Base-by-base conservation (phyloP, 805 yeast species). In the Kluyveromyces nonfermentans region DNA sequence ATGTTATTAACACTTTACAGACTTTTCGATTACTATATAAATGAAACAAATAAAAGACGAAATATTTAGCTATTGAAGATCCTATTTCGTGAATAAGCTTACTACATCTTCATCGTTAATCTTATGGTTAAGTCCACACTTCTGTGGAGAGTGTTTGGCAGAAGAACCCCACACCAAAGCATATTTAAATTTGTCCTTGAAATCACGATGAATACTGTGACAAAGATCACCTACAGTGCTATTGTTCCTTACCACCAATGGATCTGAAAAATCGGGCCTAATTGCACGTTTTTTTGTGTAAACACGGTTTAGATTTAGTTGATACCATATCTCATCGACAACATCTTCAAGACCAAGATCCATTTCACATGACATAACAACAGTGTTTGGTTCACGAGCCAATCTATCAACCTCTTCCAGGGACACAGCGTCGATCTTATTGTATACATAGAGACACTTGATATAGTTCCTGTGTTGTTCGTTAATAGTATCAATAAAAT, bases 81-180 rank as follows among this genome's bases (percentile, higher is more conserved):
- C 14, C 30, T 71, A 88, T 67, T 88, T 90, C 17, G 96, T 79
- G 40, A 90, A 87, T 45, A 90, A 78, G 41, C 93, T 82, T 18
- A 93, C 90, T 15, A 90, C 98, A 60, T 90, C 98, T 59, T 89
- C 97, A 60, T 90, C 97, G 53, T 85, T 78, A 12, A 93, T 82
- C 32, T 70, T 69, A 61, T 90, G 98, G 49, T 60, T 75, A 45
- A 90, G 69, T 0, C 98, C 97, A 71, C 97, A 90, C 60, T 90
- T 90, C 59, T 90, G 98, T 4, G 97, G 97, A 31, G 90, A 85
- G 60, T 87, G 95, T 62, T 93, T 93, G 6, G 97, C 84, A 38
- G 94, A 82, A 1, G 89, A 79, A 0, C 98, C 98, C 97, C 97
- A 90, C 5, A 90, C 96, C 56, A 88, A 66, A 0, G 97, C 97